Percentiles rank a stretch among this genome's conserved stretches.
Evolutionary conservation across 176 grass and related monocot species (phyloP).

Genomic region (Musa acuminata): DNA sequence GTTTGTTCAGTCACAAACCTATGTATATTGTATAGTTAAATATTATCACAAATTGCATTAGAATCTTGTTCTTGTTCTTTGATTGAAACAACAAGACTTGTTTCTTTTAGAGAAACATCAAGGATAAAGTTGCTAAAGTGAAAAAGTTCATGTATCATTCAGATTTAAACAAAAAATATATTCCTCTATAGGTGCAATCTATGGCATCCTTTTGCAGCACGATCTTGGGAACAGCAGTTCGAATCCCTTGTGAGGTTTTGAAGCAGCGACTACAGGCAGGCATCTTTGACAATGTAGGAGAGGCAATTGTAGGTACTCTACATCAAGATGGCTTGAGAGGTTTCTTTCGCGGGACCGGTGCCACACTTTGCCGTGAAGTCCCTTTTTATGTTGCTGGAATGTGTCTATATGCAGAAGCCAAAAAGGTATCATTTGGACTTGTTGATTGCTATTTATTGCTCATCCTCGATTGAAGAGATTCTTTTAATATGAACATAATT

Average conservation of each 20-base stretch:
- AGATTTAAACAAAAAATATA: background rate
- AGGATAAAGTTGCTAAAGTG: background rate
- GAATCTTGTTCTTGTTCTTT: background rate
- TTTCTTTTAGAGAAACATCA: background rate
- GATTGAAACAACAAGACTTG: background rate
- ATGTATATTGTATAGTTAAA: background rate
- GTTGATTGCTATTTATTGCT: background rate
- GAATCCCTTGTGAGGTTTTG: constrained; percentile 88
- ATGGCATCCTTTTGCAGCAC: constrained; percentile 94
- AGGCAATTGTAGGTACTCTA: constrained; percentile 88
- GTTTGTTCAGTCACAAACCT: background rate
- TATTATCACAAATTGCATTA: background rate
- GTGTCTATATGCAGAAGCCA: constrained; percentile 89
- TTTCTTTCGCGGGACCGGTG: constrained; percentile 91
- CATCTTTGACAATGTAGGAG: constrained; percentile 84
- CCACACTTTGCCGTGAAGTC: constrained; percentile 91
- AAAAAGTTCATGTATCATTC: background rate
- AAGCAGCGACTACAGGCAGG: constrained; percentile 93
- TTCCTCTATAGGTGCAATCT: constrained; percentile 63
- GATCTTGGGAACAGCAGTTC: constrained; percentile 76
- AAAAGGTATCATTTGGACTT: constrained; percentile 41
- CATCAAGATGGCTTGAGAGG: constrained; percentile 58
- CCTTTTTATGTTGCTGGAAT: constrained; percentile 97
- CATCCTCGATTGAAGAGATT: no score
- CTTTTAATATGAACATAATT: no score